These are phyloP conservation scores for Trapa bicornis DNA, from an alignment of 345 rosid species.

Conservation along the genomic window DNA sequence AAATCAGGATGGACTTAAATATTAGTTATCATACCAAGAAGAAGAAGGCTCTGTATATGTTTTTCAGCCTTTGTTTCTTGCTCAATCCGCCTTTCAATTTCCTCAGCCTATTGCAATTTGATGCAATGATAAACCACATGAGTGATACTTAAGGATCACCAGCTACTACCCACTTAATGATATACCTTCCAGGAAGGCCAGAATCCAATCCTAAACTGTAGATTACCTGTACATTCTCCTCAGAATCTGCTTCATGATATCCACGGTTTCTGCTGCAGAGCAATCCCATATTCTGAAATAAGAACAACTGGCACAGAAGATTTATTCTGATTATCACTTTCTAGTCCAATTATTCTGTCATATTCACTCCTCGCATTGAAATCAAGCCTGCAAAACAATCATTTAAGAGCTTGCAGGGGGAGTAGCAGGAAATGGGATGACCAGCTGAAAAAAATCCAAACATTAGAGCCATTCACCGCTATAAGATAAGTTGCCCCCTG, in stretches of 20 bases:
- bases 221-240: conserved; percentile 75
- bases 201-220: background rate
- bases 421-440: background rate
- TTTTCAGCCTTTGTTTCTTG: conserved; percentile 92
- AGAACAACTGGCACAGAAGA: conserved; percentile 36
- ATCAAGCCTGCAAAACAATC: background rate
- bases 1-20: background rate
- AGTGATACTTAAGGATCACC: background rate
- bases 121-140: background rate
- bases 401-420: background rate
- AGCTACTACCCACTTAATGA: background rate
- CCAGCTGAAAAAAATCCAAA: background rate
- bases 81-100: conserved; percentile 89
- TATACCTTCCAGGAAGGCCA: background rate
- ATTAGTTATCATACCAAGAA: conserved; percentile 43
- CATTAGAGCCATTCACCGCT: background rate
- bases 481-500: background rate
- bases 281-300: conserved; percentile 55
- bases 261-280: conserved; percentile 71
- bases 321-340: conserved; percentile 4
- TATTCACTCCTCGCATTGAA: background rate
- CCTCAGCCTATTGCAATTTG: conserved; percentile 42
- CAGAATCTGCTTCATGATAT: conserved; percentile 51
- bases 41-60: conserved; percentile 83
- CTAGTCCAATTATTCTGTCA: conserved; percentile 7